Percentiles rank a stretch among this genome's conserved stretches.
Conservation (phyloP, 2,329 filamentous ascomycete species). For the Rutstroemia sp. region DNA sequence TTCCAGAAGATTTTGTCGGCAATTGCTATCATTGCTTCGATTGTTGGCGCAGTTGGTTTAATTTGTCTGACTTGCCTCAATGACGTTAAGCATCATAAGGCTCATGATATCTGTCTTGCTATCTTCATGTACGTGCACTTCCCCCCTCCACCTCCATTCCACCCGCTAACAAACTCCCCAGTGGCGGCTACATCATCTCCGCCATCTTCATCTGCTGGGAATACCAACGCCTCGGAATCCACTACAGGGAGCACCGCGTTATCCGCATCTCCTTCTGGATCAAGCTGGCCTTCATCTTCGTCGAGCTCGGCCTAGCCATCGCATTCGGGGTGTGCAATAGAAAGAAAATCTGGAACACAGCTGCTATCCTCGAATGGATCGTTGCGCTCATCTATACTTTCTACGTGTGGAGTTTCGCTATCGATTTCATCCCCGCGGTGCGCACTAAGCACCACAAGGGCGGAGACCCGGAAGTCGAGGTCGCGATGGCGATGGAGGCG, state of each 20-base stretch:
- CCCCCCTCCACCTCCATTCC: background rate
- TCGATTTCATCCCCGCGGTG: conserved; percentile 75
- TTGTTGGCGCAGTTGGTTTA: conserved; percentile 69
- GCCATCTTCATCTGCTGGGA: conserved; percentile 87
- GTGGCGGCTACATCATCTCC: conserved; percentile 70
- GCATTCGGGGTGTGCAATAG: conserved; percentile 58
- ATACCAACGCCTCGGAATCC: conserved; percentile 76
- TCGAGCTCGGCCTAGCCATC: conserved; percentile 68
- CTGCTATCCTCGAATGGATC: conserved; percentile 71
- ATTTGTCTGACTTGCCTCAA: conserved; percentile 81
- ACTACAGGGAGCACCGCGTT: conserved; percentile 67
- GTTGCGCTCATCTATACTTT: conserved; percentile 81
- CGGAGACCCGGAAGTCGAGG: conserved; percentile 22
- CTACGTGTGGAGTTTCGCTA: conserved; percentile 78
- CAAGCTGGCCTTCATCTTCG: conserved; percentile 76
- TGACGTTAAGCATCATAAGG: conserved; percentile 52
- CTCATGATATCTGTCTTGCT: conserved; percentile 69
- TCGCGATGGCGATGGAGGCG: conserved; percentile 12
- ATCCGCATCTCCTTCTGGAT: conserved; percentile 77
- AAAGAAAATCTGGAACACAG: conserved; percentile 48
- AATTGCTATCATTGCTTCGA: conserved; percentile 57
- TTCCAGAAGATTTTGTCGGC: conserved; percentile 54
- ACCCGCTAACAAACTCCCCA: background rate
- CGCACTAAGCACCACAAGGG: conserved; percentile 13
- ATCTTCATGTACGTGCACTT: conserved; percentile 48